Evolutionary conservation across 2,329 filamentous ascomycete species (phyloP), one percentile per base, ranked within the genome.

Genomic region (Phaeosphaeria sp.): DNA sequence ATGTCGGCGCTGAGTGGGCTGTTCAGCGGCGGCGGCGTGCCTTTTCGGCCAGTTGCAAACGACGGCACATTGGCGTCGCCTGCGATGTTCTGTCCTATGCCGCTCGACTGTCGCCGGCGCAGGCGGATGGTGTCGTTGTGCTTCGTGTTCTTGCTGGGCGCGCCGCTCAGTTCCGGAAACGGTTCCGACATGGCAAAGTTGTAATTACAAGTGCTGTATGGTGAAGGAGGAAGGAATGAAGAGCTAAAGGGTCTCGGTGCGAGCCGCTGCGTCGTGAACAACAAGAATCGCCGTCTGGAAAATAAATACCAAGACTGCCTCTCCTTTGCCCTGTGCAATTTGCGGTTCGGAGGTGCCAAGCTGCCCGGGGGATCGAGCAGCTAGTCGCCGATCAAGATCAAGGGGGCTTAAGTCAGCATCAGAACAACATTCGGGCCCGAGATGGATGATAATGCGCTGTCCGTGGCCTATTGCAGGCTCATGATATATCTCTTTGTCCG

Each of bases 31-130:
- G 69, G 66, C 46, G 67, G 67, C 18, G 62, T 74, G 8, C 49
- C 47, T 25, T 55, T 59, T 22, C 63, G 57, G 50, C 77, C 67
- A 27, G 84, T 86, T 56, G 83, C 82, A 51, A 86, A 74, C 18
- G 82, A 78, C 33, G 79, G 80, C 25, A 77, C 82, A 61, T 80
- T 79, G 40, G 80, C 85, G 67, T 86, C 83, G 56, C 83, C 83
- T 25, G 80, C 78, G 24, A 84, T 80, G 59, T 86, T 83, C 40
- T 77, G 81, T 30, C 83, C 82, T 17, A 86, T 75, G 39, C 75
- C 81, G 68, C 79, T 82, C 17, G 79, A 80, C 63, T 79, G 81
- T 65, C 81, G 72, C 64, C 80, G 73, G 65, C 74, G 68, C 18
- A 60, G 54, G 2, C 54, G 44, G 21, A 57, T 51, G n/a, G 55